Evolutionary conservation across 2,329 filamentous ascomycete genomes (phyloP), one percentile per base, ranked within the genome.

Genomic region (Calonectria pauciramosa): DNA sequence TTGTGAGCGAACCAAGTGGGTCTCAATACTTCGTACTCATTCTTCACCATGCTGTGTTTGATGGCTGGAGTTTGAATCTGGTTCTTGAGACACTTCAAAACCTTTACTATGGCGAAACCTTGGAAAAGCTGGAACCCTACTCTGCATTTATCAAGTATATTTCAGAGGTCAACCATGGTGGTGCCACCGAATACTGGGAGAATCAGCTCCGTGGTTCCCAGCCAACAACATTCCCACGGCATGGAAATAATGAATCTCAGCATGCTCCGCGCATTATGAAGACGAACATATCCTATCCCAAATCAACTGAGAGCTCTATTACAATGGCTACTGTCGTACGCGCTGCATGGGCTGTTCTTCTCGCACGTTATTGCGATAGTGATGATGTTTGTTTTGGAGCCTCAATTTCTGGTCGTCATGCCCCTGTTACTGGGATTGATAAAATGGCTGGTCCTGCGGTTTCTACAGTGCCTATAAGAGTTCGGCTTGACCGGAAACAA

Each of bases 331-430:
- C 64, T 0, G 13, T 79, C 18, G 16, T 81, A 11, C 71, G 75
- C 0, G 87, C 88, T 30, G 90, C 91, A 0, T 86, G 89, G 79
- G 86, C 87, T 10, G 87, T 89, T 71, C 79, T 93, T 2, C 92
- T 5, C 83, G 86, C 23, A 83, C 84, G 10, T 92, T 92, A 75
- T 79, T 86, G 3, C 23, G 89, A 74, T 1, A 74, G 68, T 0
- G 52, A 84, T 2, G 86, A 88, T 67, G 82, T 88, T 13, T 79
- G 86, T 11, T 88, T 88, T 63, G 87, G 87, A 1, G 82, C 84
- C 68, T 87, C 86, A 0, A 78, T 88, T 1, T 86, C 86, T 5
- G 87, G 87, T 9, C 83, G 87, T 30, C 77, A 78, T 6, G 75
- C 72, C 1, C 69, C 79, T 0, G 69, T 83, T 1, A 16, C 52